Percentiles rank a stretch among this genome's conserved stretches.
phyloP scores from a whole-genome alignment of 164 flowering plant species.

The Piper betle region DNA sequence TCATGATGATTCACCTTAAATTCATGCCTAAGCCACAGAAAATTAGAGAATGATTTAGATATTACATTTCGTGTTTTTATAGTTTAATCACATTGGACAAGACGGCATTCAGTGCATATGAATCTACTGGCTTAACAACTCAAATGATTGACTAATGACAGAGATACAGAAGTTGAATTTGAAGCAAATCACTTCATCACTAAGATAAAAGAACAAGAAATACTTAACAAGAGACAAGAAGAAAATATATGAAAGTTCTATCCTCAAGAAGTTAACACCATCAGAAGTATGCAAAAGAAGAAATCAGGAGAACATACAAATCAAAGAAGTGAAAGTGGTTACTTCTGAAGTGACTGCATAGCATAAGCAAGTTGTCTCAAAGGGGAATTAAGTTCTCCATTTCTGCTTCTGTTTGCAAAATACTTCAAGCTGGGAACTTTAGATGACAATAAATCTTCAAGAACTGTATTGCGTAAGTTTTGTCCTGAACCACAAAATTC shows the following conservation, averaged over 20 bases:
- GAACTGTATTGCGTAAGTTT: conserved; percentile 53
- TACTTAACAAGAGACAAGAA: no score
- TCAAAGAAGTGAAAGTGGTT: conserved; percentile 8
- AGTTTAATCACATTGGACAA: no score
- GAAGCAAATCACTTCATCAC: no score
- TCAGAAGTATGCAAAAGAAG: no score
- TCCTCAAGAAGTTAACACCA: no score
- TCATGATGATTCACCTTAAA: conserved; percentile 57
- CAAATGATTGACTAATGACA: no score
- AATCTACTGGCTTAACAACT: no score
- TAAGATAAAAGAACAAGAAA: no score
- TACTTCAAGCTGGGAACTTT: conserved; percentile 73
- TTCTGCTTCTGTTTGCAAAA: conserved; percentile 27
- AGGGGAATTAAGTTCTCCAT: conserved; percentile 38
- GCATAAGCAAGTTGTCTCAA: conserved; percentile 38
- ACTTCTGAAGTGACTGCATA: conserved; percentile 62
- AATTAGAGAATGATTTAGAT: background rate
- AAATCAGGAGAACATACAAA: background rate
- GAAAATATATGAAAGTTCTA: no score
- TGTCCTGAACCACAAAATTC: conserved; percentile 36
- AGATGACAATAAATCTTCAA: conserved; percentile 42
- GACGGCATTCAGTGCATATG: no score
- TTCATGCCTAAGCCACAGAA: conserved; percentile 43
- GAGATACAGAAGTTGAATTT: no score
- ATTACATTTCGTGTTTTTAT: no score